phyloP scores from a whole-genome alignment of 1,284 basidiomycete species.

The Gomphus bonarii region DNA sequence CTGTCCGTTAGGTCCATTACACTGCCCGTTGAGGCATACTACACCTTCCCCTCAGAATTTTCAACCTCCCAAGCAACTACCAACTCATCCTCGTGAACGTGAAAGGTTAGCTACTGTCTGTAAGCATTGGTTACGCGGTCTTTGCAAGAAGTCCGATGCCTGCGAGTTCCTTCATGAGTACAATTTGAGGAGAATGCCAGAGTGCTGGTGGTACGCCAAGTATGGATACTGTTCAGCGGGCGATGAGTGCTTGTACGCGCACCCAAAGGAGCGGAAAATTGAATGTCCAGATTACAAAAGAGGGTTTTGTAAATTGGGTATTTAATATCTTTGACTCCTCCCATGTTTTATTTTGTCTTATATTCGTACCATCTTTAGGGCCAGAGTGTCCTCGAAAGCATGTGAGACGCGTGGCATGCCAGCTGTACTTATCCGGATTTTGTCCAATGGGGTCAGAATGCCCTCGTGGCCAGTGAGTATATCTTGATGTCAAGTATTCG shows the following conservation, averaged over 20 bases:
- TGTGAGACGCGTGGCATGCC: slow-evolving; percentile 84
- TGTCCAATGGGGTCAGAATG: slow-evolving; percentile 93
- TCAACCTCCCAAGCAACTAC: slow-evolving; percentile 71
- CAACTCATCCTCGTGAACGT: slow-evolving; percentile 73
- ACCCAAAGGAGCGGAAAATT: slow-evolving; percentile 88
- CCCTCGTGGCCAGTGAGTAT: slow-evolving; percentile 79
- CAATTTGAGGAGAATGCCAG: slow-evolving; percentile 97
- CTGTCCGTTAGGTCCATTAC: slow-evolving; percentile 79
- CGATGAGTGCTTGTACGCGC: slow-evolving; percentile 96
- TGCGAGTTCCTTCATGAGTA: slow-evolving; percentile 99
- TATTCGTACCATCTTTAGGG: slow-evolving; percentile 35
- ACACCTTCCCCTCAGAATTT: slow-evolving; percentile 81
- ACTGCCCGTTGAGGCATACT: slow-evolving; percentile 88
- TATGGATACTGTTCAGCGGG: slow-evolving; percentile 97
- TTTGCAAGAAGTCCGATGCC: slow-evolving; percentile 97
- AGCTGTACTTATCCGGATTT: slow-evolving; percentile 87
- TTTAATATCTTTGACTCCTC: slow-evolving; percentile 17
- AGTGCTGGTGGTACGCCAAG: slow-evolving; percentile 98
- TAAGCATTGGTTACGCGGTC: slow-evolving; percentile 97
- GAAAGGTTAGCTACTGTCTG: slow-evolving; percentile 92
- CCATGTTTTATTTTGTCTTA: background rate
- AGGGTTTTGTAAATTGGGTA: slow-evolving; percentile 90
- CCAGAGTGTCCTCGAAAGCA: slow-evolving; percentile 90
- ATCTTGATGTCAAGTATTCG: background rate
- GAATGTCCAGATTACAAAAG: slow-evolving; percentile 95